Base-by-base conservation (phyloP, 1,139 yeast species). In the Suhomyces panamericanus region DNA sequence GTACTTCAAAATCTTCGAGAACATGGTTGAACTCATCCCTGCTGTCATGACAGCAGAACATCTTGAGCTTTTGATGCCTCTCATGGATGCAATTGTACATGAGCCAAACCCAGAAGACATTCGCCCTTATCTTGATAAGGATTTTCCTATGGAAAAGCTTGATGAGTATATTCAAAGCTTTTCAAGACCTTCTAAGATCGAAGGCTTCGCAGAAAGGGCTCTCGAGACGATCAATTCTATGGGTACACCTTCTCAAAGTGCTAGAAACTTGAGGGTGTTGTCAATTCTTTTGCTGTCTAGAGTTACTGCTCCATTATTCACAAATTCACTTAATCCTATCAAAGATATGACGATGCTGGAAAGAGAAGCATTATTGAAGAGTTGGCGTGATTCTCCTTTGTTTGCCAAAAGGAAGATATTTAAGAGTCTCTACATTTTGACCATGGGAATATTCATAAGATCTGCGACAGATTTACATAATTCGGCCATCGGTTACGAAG, bases 371-470 rank as follows among this genome's bases (percentile, higher is more conserved):
- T 48, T 74, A 32, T 53, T 74, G 33, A 49, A 48, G 12, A 55
- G 66, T 5, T 73, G 77, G 78, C 60, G 73, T 46, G 69, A 69
- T 49, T 70, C 76, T 4, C 70, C 70, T 1, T 20, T 74, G 16
- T 49, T 56, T 3, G 43, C 49, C 3, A 64, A 64, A 38, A 60
- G 74, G 41, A 58, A 64, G 39, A 49, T 73, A 20, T 71, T 63
- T 51, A 56, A 60, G 45, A 47, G 63, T 39, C 43, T 70, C 31
- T 42, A 50, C 16, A 42, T 66, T 5, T 39, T 73, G 24, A 50
- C 69, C 2, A 44, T 63, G 12, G 44, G 62, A 10, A 53, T 62
- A 1, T 70, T 64, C 48, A 54, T 49, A 6, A 50, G 53, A 20
- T 43, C 55, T 17, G 70, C 70, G 5, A 60, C 68, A 4, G 72